Conservation (phyloP, 805 yeast species). For the Kockiozyma suomiensis region DNA sequence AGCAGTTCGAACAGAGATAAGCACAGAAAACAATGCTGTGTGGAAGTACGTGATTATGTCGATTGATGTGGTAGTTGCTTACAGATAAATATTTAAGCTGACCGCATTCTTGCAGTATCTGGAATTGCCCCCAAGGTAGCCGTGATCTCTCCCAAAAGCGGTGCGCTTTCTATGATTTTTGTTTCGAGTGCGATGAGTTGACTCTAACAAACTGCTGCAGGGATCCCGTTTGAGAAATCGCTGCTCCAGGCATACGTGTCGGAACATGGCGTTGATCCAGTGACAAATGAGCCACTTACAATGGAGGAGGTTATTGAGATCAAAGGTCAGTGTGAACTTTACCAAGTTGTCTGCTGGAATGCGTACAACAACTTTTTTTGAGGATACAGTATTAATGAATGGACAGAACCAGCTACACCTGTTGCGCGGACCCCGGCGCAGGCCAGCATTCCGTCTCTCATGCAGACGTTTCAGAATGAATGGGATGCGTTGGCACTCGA, state of each 20-base stretch:
- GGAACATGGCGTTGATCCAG: constrained; percentile 74
- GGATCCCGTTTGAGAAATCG: constrained; percentile 66
- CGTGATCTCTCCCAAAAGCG: constrained; percentile 32
- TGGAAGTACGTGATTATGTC: constrained; percentile 1
- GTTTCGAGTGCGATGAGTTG: background rate
- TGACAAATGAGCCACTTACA: constrained; percentile 62
- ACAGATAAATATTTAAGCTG: background rate
- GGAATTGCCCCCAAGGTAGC: constrained; percentile 23
- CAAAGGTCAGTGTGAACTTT: constrained; percentile 34
- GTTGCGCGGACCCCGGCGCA: constrained; percentile 50
- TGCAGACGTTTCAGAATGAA: constrained; percentile 78
- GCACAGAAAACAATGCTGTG: constrained; percentile 6
- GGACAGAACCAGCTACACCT: constrained; percentile 4
- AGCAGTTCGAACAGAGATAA: background rate
- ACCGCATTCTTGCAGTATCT: constrained; percentile 16
- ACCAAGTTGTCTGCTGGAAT: too few relatives aligned
- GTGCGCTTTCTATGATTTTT: constrained; percentile 12
- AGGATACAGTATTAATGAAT: background rate
- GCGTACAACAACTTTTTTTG: too few relatives aligned
- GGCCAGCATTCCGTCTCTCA: constrained; percentile 75
- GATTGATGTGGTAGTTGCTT: background rate
- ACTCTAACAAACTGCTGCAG: constrained; percentile 43
- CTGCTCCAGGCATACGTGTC: constrained; percentile 63
- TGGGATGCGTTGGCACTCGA: constrained; percentile 89
- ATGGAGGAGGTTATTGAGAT: constrained; percentile 60